Base-by-base conservation (phyloP, 176 grass and related monocot species). In the Lolium perenne region DNA sequence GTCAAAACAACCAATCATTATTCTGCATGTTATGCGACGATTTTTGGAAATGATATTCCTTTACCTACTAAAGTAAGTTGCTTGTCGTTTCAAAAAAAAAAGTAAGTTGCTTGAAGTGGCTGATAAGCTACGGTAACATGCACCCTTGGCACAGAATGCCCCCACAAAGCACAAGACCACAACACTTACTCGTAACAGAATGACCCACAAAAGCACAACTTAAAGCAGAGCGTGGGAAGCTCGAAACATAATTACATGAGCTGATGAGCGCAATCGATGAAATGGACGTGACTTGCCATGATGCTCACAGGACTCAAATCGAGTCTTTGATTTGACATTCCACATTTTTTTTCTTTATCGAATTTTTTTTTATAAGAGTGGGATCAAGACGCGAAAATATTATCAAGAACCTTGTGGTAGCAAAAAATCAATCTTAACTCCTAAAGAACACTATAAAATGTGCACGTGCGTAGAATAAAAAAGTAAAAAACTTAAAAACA, bases 81-180 rank as follows among this genome's bases (percentile, higher is more conserved):
- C 12, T 67, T 75, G 6, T n/a, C n/a, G n/a, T n/a, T n/a, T n/a
- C n/a, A n/a, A n/a, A n/a, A n/a, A n/a, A n/a, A n/a, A 25, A 77
- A 40, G 54, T 47, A 64, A 73, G 16, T 10, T 55, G 29, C 12
- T 67, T 75, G 6, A 35, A 35, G 46, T 72, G 56, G 26, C n/a
- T 15, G 46, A 49, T 12, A 83, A 84, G 45, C 2, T 58, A 79
- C 65, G 26, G 74, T 79, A 65, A 38, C 43, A 62, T 49, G 82
- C 76, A 80, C 55, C 47, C 59, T 53, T 76, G 74, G 67, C 76
- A 65, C 48, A 89, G 69, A 73, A 73, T 13, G 18, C 65, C 89
- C 32, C 78, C 84, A 76, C 48, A 76, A 49, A 7, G 47, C 79
- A 83, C 54, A 79, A 74, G 15, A 48, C 38, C 70, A 78, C 56